These are phyloP conservation scores for Candida glucosophila DNA, from an alignment of 1,139 yeast species.

Conservation along the genomic window DNA sequence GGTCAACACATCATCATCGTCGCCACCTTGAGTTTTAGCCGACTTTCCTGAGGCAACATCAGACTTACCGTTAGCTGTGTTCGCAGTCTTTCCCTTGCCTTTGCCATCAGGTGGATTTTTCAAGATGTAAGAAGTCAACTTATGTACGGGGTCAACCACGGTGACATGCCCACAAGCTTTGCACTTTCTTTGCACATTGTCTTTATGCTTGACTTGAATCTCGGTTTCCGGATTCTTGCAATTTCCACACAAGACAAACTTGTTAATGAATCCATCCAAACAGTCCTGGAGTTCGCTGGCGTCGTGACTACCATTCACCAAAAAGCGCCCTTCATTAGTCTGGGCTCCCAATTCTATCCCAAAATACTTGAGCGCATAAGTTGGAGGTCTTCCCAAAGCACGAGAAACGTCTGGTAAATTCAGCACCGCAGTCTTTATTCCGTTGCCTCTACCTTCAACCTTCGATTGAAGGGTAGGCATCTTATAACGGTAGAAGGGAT, in stretches of 20 bases:
- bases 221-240: constrained; percentile 99
- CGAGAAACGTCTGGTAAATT: constrained; percentile 91
- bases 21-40: constrained; percentile 17
- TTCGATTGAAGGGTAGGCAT: constrained; percentile 97
- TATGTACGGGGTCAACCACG: constrained; percentile 76
- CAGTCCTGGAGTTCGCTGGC: constrained; percentile 86
- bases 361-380: constrained; percentile 86
- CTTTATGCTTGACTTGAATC: constrained; percentile 71
- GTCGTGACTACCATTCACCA: constrained; percentile 94
- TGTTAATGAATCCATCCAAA: constrained; percentile 86
- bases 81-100: constrained; percentile 55
- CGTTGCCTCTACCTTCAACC: constrained; percentile 98
- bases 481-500: constrained; percentile 97
- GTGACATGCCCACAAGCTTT: constrained; percentile 97
- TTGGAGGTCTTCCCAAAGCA: constrained; percentile 87
- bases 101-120: constrained; percentile 81
- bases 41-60: constrained; percentile 62
- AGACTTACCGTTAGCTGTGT: constrained; percentile 83
- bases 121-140: constrained; percentile 74
- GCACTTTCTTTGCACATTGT: constrained; percentile 80
- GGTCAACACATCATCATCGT: constrained; percentile 65
- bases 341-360: constrained; percentile 98
- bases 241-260: constrained; percentile 86
- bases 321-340: constrained; percentile 78
- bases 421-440: constrained; percentile 91